Percentiles rank a stretch among this genome's conserved stretches.
Conservation (phyloP, 345 rosid genomes). For the Kandelia obovata region DNA sequence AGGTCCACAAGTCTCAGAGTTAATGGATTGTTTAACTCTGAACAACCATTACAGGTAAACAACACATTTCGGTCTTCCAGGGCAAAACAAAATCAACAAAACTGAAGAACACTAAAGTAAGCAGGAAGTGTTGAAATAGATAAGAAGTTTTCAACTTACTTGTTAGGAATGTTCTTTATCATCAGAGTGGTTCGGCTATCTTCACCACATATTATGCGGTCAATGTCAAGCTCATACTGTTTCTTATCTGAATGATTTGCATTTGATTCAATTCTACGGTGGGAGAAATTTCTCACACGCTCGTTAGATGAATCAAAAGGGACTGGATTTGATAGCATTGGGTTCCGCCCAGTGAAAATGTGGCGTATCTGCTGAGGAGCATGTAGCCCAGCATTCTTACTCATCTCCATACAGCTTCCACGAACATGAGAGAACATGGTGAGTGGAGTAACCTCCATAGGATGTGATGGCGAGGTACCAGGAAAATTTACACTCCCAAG, state of each 20-base stretch:
- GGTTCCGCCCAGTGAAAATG: slow-evolving; percentile 72
- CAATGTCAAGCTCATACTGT: slow-evolving; percentile 85
- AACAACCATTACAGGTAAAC: too few species aligned
- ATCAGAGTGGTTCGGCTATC: slow-evolving; percentile 85
- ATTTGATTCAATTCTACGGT: slow-evolving; percentile 69
- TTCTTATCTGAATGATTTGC: slow-evolving; percentile 65
- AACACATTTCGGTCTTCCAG: too few species aligned
- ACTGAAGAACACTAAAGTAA: neutral
- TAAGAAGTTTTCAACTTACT: slow-evolving; percentile 39
- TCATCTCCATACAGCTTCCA: slow-evolving; percentile 64
- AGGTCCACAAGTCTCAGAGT: too few species aligned
- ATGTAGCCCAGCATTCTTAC: slow-evolving; percentile 48
- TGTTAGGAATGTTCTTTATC: slow-evolving; percentile 97
- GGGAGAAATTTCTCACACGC: slow-evolving; percentile 49
- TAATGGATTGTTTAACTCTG: too few species aligned
- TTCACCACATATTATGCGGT: slow-evolving; percentile 72
- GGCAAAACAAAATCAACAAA: neutral
- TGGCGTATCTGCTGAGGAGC: slow-evolving; percentile 70
- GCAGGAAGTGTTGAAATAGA: neutral
- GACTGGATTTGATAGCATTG: slow-evolving; percentile 40
- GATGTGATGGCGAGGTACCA: slow-evolving; percentile 62
- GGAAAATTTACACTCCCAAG: slow-evolving; percentile 58
- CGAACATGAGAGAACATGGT: slow-evolving; percentile 52
- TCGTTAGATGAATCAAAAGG: slow-evolving; percentile 76
- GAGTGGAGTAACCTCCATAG: slow-evolving; percentile 59